These are phyloP conservation scores for Globisporangium cystogenes DNA, from an alignment of 352 stramenopile species.

Conservation along the genomic window DNA sequence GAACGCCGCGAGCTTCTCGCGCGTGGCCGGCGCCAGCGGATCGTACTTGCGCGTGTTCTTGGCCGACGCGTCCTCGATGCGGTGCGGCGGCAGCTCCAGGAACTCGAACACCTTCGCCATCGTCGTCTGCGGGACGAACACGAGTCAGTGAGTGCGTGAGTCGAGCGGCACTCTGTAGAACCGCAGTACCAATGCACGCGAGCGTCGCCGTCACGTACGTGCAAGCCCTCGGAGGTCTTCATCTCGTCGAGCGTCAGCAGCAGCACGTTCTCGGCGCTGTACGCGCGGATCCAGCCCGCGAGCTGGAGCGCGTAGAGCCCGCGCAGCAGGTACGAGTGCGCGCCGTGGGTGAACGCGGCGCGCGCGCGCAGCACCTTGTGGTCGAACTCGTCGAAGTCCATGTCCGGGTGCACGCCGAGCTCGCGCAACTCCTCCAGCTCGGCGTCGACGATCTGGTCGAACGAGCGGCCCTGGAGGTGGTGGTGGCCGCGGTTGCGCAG, in stretches of 20 bases:
- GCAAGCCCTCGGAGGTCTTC: conserved; percentile 56
- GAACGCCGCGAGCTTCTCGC: conserved; percentile 59
- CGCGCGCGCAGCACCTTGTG: conserved; percentile 42
- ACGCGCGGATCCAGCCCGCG: conserved; percentile 89
- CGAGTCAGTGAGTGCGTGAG: conserved; percentile 10
- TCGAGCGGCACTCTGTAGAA: background rate
- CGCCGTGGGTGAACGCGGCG: conserved; percentile 53
- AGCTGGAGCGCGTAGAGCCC: conserved; percentile 96
- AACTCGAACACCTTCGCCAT: conserved; percentile 86
- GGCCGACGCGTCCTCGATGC: conserved; percentile 70
- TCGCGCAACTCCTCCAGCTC: conserved; percentile 60
- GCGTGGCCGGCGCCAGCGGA: conserved; percentile 45
- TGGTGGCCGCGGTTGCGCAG: conserved; percentile 74
- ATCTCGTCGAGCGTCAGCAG: conserved; percentile 94
- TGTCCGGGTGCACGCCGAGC: conserved; percentile 64
- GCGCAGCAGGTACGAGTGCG: conserved; percentile 75
- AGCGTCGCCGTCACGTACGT: conserved; percentile 28
- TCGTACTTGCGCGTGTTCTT: conserved; percentile 90
- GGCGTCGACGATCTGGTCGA: conserved; percentile 70
- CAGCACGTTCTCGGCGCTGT: conserved; percentile 86
- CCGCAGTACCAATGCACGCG: background rate
- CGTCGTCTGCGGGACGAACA: conserved; percentile 26
- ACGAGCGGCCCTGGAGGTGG: conserved; percentile 50
- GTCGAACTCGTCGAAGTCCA: conserved; percentile 71
- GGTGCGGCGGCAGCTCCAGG: conserved; percentile 74